Percentiles rank a stretch among this genome's conserved stretches.
phyloP scores from a whole-genome alignment of 2,329 filamentous ascomycete species.

The Fusarium mundagurra region DNA sequence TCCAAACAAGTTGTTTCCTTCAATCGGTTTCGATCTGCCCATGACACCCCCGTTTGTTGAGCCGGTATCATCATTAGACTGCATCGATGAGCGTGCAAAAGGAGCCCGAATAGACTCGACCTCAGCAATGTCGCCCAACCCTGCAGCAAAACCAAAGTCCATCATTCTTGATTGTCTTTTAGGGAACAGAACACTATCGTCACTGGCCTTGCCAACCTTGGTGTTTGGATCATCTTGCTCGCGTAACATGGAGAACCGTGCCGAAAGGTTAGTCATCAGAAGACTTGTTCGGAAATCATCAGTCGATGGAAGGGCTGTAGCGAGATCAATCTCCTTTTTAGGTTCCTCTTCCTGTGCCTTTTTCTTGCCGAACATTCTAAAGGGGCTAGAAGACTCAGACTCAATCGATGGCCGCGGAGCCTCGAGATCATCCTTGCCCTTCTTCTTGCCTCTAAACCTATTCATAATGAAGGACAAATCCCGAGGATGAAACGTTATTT shows the following conservation, averaged over 20 bases:
- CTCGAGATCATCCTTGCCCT: conserved; percentile 66
- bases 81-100: conserved; percentile 71
- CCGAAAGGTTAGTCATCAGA: conserved; percentile 93
- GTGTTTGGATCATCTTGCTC: conserved; percentile 94
- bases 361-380: conserved; percentile 66
- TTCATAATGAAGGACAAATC: conserved; percentile 66
- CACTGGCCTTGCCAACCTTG: conserved; percentile 90
- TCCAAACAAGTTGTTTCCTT: conserved; percentile 94
- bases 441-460: conserved; percentile 79
- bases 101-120: conserved; percentile 80
- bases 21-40: conserved; percentile 80
- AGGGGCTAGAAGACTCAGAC: conserved; percentile 62
- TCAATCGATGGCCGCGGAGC: conserved; percentile 63
- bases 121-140: conserved; percentile 87
- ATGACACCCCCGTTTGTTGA: conserved; percentile 77
- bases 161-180: conserved; percentile 81
- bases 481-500: conserved; percentile 1
- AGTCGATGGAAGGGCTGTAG: conserved; percentile 77
- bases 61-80: conserved; percentile 76
- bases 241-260: conserved; percentile 94
- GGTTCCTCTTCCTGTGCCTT: conserved; percentile 65
- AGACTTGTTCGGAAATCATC: conserved; percentile 97
- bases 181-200: conserved; percentile 89
- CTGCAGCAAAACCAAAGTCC: conserved; percentile 71
- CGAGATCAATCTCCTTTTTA: conserved; percentile 76